phyloP scores from a whole-genome alignment of 768 basidiomycete genomes.

The Hysterangium stoloniferum region DNA sequence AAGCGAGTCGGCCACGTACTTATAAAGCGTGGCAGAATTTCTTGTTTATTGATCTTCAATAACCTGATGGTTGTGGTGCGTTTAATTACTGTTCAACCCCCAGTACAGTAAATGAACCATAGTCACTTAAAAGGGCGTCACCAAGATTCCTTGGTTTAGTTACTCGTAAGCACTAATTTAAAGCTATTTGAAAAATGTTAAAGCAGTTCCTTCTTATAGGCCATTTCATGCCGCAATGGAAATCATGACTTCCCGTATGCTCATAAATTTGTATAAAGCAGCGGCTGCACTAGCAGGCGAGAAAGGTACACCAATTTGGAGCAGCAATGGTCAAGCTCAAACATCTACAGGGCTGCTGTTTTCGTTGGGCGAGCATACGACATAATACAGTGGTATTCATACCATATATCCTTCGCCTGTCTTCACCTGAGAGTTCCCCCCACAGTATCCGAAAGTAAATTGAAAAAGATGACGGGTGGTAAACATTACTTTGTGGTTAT shows the following conservation, averaged over 20 bases:
- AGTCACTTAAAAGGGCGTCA: slow-evolving; percentile 27
- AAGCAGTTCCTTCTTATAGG: slow-evolving; percentile 16
- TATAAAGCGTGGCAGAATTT: slow-evolving; percentile 23
- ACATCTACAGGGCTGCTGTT: too few species aligned
- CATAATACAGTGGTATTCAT: too few species aligned
- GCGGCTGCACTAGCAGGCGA: too few species aligned
- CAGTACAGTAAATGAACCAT: background rate
- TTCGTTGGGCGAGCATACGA: too few species aligned
- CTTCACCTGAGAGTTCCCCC: too few species aligned
- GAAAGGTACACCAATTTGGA: too few species aligned
- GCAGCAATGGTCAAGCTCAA: too few species aligned
- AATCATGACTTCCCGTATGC: slow-evolving; percentile 39
- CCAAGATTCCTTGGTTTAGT: slow-evolving; percentile 43
- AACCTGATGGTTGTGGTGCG: slow-evolving; percentile 39
- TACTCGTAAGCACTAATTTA: slow-evolving; percentile 26
- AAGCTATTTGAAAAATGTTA: background rate
- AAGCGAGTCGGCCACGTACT: too few species aligned
- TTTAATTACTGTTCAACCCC: background rate
- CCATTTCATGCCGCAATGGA: slow-evolving; percentile 43
- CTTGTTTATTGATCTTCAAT: slow-evolving; percentile 34
- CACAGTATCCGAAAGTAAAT: too few species aligned
- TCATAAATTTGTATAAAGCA: slow-evolving; percentile 38
- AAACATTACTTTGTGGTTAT: too few species aligned
- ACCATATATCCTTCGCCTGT: too few species aligned
- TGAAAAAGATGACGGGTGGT: too few species aligned